Conservation (phyloP, 306 rosid species). For the Hippophae rhamnoides region DNA sequence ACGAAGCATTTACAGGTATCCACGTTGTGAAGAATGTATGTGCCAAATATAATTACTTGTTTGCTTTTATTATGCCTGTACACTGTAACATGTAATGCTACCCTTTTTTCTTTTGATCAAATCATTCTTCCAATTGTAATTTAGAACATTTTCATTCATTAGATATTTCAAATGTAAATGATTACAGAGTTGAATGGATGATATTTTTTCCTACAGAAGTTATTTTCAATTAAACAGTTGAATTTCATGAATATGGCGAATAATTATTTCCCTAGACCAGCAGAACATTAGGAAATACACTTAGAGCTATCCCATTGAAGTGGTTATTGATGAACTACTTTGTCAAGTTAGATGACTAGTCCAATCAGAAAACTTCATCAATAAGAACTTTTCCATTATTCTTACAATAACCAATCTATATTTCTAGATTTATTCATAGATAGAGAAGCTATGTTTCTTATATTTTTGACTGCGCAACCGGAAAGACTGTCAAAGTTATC, state of each 20-base stretch:
- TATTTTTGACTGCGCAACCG: constrained; percentile 27
- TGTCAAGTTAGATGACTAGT: too few relatives aligned
- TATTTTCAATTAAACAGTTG: too few relatives aligned
- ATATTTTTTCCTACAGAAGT: too few relatives aligned
- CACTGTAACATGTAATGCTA: constrained; percentile 19
- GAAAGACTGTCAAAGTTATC: constrained; percentile 54
- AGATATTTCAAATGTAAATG: too few relatives aligned
- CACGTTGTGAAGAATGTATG: constrained; percentile 90
- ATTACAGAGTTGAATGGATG: too few relatives aligned
- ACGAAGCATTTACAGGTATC: constrained; percentile 89
- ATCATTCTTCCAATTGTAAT: constrained; percentile 7
- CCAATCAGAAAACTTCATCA: background rate
- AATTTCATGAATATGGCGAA: too few relatives aligned
- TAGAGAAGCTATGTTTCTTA: background rate
- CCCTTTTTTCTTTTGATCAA: constrained; percentile 11
- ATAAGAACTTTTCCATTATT: background rate
- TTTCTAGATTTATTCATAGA: background rate
- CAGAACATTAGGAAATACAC: background rate
- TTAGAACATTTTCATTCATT: background rate
- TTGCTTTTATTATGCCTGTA: constrained; percentile 11
- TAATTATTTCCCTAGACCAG: background rate
- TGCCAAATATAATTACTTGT: constrained; percentile 45
- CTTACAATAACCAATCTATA: too few relatives aligned
- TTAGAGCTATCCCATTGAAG: background rate
- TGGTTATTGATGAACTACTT: too few relatives aligned